These are phyloP conservation scores for Termitomyces sp. DNA, from an alignment of 768 basidiomycete species.

Conservation along the genomic window DNA sequence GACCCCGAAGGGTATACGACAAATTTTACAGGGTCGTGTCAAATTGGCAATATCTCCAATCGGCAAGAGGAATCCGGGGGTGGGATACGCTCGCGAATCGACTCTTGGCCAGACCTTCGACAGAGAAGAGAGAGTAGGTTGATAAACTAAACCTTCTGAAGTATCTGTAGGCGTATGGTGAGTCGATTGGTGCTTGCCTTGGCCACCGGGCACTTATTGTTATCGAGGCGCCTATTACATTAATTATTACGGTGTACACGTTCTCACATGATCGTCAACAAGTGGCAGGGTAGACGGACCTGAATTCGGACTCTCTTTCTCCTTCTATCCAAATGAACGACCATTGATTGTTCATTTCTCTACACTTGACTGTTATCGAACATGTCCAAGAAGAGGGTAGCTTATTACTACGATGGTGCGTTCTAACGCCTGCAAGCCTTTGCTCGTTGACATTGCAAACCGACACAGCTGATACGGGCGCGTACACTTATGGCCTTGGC, in stretches of 20 bases:
- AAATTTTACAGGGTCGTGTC: conserved; percentile 6
- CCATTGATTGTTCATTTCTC: conserved; percentile 3
- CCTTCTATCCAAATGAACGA: conserved; percentile 6
- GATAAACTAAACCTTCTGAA: background rate
- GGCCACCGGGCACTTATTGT: background rate
- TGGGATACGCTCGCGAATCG: background rate
- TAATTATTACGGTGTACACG: background rate
- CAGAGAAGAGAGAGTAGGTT: background rate
- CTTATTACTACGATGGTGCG: conserved; percentile 78
- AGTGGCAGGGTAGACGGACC: conserved; percentile 11
- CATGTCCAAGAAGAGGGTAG: conserved; percentile 70
- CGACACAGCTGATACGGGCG: conserved; percentile 58
- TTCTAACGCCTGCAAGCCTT: background rate
- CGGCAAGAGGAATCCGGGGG: conserved; percentile 2
- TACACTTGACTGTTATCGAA: conserved; percentile 4
- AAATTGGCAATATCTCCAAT: conserved; percentile 6
- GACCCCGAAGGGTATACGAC: conserved; percentile 3
- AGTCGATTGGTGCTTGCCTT: background rate
- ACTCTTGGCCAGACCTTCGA: background rate
- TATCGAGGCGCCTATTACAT: background rate
- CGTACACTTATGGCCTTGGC: conserved; percentile 77
- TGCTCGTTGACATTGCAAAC: background rate
- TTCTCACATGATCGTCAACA: conserved; percentile 14
- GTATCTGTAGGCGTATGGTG: background rate
- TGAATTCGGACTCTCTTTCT: conserved; percentile 10